phyloP scores from a whole-genome alignment of 257 asterid species.

The Sherardia arvensis region DNA sequence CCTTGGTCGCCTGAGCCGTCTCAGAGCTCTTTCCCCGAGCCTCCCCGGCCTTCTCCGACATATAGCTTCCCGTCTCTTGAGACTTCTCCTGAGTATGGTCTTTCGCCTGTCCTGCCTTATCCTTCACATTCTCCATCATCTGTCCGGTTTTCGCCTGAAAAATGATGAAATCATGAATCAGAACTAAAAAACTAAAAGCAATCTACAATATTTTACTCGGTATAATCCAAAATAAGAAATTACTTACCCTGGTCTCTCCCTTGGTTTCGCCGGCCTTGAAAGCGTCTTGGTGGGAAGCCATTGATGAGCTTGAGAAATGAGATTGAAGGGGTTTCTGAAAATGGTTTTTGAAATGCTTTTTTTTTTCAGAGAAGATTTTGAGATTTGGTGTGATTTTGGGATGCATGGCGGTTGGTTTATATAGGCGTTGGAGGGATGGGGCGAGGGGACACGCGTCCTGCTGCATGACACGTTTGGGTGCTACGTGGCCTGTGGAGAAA shows the following conservation, averaged over 20 bases:
- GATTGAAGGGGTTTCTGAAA: neutral
- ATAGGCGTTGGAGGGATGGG: constrained; percentile 16
- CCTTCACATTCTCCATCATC: constrained; percentile 36
- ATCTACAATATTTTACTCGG: too few species aligned
- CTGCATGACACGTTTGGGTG: constrained; percentile 50
- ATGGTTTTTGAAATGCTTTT: neutral
- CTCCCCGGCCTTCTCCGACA: constrained; percentile 25
- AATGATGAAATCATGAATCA: neutral
- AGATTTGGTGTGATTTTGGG: neutral
- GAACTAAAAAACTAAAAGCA: neutral
- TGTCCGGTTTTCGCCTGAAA: constrained; percentile 65
- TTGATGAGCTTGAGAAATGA: constrained; percentile 15
- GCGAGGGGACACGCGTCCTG: constrained; percentile 39
- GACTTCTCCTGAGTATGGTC: constrained; percentile 16
- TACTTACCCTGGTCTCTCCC: constrained; percentile 59
- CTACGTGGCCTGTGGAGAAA: constrained; percentile 25
- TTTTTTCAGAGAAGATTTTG: neutral
- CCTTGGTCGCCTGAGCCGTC: constrained; percentile 32
- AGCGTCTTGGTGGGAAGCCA: constrained; percentile 57
- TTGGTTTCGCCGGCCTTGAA: constrained; percentile 76
- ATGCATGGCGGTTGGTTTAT: constrained; percentile 1
- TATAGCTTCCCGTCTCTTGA: constrained; percentile 9
- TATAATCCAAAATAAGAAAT: too few species aligned
- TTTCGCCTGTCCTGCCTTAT: constrained; percentile 15
- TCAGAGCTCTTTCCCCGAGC: constrained; percentile 25